Base-by-base conservation (phyloP, 495 filamentous ascomycete species). In the Penicillium alfredii region DNA sequence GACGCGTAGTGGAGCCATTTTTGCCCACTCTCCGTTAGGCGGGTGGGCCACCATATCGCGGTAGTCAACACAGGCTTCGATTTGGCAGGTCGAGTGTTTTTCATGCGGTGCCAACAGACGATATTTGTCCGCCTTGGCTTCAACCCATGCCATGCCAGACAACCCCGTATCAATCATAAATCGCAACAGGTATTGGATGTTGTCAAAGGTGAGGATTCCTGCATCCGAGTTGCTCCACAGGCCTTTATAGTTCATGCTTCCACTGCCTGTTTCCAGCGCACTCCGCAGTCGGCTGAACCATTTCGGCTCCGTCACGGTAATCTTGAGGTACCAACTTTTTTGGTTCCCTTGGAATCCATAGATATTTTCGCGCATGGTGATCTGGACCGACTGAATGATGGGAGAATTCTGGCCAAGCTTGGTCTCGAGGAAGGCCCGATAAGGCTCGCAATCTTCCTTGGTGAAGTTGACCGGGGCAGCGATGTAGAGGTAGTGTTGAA, bases 161-260 rank as follows among this genome's bases (percentile, higher is more conserved):
- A 98, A 81, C 40, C 85, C 82, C 32, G 81, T 86, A 56, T 99
- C 92, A 33, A 99, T 90, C 92, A 99, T 97, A 60, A 97, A 97
- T 42, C 92, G 74, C 47, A 97, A 59, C 4, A 99, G 74, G 50
- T 96, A 99, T 68, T 92, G 87, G 46, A 99, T 88, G 40, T 74
- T 93, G 62, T 99, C 92, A 47, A 86, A 99, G 0, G 92, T 96
- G 56, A 84, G 73, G 41, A 94, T 76, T 4, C 72, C 74, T 10
- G 69, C 73, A 5, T 88, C 84, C 1, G 64, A 64, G 21, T 60
- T 71, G 39, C 78, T 81, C 93, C 93, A 99, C 58, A 95, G 71
- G 10, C 84, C 77, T 47, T 88, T 94, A 69, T 82, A 97, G 51
- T 96, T 97, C 38, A 81, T 79, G 12, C 37, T 49, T 20, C 50